Evolutionary conservation across 352 stramenopile species (phyloP), one percentile per base, ranked within the genome.

Genomic region (Globisporangium parvum): DNA sequence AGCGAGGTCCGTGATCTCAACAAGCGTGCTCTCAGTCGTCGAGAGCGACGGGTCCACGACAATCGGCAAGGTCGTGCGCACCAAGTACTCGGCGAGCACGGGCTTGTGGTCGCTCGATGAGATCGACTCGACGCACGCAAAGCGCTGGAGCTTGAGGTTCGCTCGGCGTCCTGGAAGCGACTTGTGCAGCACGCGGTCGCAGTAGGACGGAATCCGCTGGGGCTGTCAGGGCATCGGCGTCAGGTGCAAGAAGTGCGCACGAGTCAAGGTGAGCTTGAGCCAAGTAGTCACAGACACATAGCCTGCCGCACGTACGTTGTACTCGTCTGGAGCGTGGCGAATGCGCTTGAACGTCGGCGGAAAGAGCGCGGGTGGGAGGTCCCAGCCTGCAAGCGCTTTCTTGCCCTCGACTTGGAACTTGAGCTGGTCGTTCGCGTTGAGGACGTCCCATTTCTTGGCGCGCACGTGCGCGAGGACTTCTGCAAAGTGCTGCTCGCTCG

Each of bases 81-180:
- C 61, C 1, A 77, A 54, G 56, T 91, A 93, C 37, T 69, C 59
- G 18, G 77, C 80, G 1, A 72, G 62, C 14, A 96, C 69, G 0
- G 87, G 87, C 51, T 94, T 96, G 69, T 96, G 85, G 53, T 96
- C 85, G 40, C 85, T 95, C 10, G 87, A 92, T 23, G 59, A 63
- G 31, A 95, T 88, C 15, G 53, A 55, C 45, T 87, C 73, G 21
- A 87, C 71, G 57, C 74, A 80, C 9, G 72, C 65, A 51, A 94
- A 90, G 9, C 65, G 57, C 12, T 72, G 53, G 33, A 87, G 59
- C 64, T 81, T 85, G 33, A 95, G 60, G 39, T 83, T 77, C 4
- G 39, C 33, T 8, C 65, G 57, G 26, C 85, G 57, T 4, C 77
- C 80, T 0, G 83, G 83, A 2, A 95, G 60, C 24, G 85, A 96